Evolutionary conservation across 768 basidiomycete genomes (phyloP).

Genomic region (Tricholoma saponaceum): DNA sequence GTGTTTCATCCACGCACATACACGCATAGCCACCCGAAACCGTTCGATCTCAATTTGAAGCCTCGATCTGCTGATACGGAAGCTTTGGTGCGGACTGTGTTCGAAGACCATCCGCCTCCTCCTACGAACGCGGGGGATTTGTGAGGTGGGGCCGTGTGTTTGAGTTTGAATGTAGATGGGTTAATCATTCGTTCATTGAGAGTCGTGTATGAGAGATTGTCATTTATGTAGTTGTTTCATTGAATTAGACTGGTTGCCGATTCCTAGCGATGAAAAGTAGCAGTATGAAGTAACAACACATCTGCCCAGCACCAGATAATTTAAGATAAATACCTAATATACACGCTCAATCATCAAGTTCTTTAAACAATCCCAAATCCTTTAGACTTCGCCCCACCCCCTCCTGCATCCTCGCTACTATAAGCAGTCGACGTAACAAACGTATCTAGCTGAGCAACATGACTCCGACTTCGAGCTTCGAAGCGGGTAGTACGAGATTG

Average conservation of each 20-base stretch:
- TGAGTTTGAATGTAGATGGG: too few species aligned
- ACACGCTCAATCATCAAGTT: too few species aligned
- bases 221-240: too few species aligned
- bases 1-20: too few species aligned
- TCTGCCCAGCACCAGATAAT: too few species aligned
- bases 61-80: slow-evolving; percentile 10
- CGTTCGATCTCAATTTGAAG: slow-evolving; percentile 10
- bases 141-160: too few species aligned
- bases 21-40: slow-evolving; percentile 10
- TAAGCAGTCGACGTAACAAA: not conserved
- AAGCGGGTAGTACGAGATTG: too few species aligned
- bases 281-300: too few species aligned
- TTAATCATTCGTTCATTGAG: too few species aligned
- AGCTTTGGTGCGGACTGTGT: slow-evolving; percentile 8
- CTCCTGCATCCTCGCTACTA: not conserved
- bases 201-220: not conserved
- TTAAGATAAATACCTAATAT: not conserved
- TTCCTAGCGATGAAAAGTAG: too few species aligned
- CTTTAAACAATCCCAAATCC: not conserved
- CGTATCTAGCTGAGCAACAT: not conserved
- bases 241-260: too few species aligned
- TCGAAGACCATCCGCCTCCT: slow-evolving; percentile 12
- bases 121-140: slow-evolving; percentile 11
- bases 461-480: not conserved
- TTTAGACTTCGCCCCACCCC: too few species aligned